Conservation (phyloP, 371 early-diverging fungal species). For the Mortierella sp. region DNA sequence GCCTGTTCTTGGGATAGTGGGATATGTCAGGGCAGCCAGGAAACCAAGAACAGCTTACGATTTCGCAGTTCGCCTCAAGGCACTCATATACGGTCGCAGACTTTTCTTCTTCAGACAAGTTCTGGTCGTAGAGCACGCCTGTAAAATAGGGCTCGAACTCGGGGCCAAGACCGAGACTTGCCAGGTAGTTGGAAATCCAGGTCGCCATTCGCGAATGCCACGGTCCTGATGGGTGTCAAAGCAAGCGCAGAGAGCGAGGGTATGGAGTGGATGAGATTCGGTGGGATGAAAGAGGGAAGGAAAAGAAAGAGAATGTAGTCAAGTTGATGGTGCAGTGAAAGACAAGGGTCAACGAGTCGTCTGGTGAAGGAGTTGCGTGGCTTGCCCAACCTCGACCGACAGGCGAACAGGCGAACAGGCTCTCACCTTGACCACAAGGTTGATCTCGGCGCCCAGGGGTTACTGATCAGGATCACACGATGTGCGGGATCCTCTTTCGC, state of each 20-base stretch:
- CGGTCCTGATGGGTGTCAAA: not conserved
- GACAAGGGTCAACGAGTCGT: too few relatives aligned
- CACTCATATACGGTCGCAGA: constrained; percentile 40
- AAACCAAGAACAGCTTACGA: constrained; percentile 14
- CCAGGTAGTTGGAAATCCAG: constrained; percentile 50
- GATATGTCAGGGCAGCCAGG: too few relatives aligned
- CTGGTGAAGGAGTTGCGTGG: too few relatives aligned
- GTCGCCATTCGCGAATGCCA: constrained; percentile 32
- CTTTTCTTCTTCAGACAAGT: constrained; percentile 47
- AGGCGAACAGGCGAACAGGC: too few relatives aligned
- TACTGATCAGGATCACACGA: constrained; percentile 3
- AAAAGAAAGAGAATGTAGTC: not conserved
- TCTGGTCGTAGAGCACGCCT: constrained; percentile 36
- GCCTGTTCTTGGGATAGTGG: too few relatives aligned
- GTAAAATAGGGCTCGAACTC: constrained; percentile 44
- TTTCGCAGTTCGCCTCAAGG: constrained; percentile 31
- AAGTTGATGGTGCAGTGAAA: not conserved
- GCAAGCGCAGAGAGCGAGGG: not conserved
- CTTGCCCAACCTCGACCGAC: too few relatives aligned
- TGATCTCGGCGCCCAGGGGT: not conserved
- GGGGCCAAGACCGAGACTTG: constrained; percentile 35
- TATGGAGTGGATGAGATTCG: not conserved
- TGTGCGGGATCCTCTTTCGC: constrained; percentile 52
- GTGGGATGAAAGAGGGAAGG: not conserved
- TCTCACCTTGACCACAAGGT: too few relatives aligned